A percentile compares a stretch with the other conserved stretches of the same genome.
Conservation (phyloP, 495 filamentous ascomycete species). For the Saxophila tyrrhenica region DNA sequence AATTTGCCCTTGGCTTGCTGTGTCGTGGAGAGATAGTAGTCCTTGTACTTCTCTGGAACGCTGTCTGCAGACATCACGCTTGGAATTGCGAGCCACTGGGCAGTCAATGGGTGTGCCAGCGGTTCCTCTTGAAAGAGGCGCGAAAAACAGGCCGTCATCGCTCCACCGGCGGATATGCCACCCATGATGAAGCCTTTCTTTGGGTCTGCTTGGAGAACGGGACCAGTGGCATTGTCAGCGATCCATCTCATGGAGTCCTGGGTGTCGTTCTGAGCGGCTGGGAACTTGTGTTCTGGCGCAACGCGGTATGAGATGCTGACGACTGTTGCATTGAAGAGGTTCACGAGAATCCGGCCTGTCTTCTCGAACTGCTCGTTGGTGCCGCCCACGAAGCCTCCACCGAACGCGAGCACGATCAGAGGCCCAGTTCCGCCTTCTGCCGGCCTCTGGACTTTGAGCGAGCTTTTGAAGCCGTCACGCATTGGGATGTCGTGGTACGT, state of each 20-base stretch:
- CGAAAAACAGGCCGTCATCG: background rate
- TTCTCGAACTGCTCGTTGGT: background rate
- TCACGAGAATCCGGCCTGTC: background rate
- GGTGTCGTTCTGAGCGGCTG: background rate
- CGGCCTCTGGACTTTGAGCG: background rate
- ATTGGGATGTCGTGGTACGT: background rate
- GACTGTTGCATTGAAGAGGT: background rate
- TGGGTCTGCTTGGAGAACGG: background rate
- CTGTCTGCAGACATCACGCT: background rate
- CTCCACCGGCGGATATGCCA: background rate
- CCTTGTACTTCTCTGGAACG: background rate
- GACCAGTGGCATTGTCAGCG: background rate
- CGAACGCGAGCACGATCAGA: background rate
- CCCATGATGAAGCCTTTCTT: background rate
- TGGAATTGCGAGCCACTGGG: background rate
- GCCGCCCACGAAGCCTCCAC: background rate
- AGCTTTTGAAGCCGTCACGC: background rate
- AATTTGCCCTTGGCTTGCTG: background rate
- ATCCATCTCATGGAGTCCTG: background rate
- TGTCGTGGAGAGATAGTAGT: background rate
- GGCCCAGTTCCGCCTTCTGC: background rate
- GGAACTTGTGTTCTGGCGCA: background rate
- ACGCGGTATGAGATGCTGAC: background rate
- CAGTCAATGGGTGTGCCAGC: background rate
- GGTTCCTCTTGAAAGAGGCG: background rate